Base-by-base conservation (phyloP, 805 yeast genomes). In the Lachancea fermentati region DNA sequence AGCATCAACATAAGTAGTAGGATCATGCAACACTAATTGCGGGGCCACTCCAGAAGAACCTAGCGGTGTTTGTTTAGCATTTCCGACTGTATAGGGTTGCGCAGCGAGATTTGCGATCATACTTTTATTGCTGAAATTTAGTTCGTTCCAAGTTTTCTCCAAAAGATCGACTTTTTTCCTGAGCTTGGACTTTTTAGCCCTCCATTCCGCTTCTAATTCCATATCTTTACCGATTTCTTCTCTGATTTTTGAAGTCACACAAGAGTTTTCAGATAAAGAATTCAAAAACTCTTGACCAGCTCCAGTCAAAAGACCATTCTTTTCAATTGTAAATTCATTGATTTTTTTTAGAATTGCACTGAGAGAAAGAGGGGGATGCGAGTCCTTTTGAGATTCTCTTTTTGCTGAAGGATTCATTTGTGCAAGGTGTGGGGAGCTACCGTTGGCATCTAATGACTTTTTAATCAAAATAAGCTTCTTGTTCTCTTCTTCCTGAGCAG, bases 211-310 rank as follows among this genome's bases (percentile, higher is more conserved):
- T 26, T 60, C 59, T 15, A 49, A 42, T 9, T 55, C 51, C 12
- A 51, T 46, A 36, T 60, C 62, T 19, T 49, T 47, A 3, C 41
- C 43, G 3, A 56, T 9, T 43, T 60, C 57, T n/a, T 58, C 55
- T 28, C 48, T 57, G 12, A 60, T 46, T 16, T 55, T 19, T 25
- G 50, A 46, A 2, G 46, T 51, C 5, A 53, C 34, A n/a, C 45
- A 47, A 7, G 52, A 51, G 19, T 50, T 50, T 4, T 47, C 45
- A 12, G 57, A 50, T 29, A 55, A 36, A 34, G 49, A 49, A 5
- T 50, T 43, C 19, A 59, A 37, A 18, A 51, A 45, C 11, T 49
- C 55, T 33, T 57, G 59, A 25, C 64, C 63, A 11, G 49, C 37
- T 18, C 34, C 38, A 12, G 42, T 46, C 19, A 57, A 37, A n/a